Evolutionary conservation across 2,329 filamentous ascomycete species (phyloP).

Genomic region (Pseudogymnoascus sp.): DNA sequence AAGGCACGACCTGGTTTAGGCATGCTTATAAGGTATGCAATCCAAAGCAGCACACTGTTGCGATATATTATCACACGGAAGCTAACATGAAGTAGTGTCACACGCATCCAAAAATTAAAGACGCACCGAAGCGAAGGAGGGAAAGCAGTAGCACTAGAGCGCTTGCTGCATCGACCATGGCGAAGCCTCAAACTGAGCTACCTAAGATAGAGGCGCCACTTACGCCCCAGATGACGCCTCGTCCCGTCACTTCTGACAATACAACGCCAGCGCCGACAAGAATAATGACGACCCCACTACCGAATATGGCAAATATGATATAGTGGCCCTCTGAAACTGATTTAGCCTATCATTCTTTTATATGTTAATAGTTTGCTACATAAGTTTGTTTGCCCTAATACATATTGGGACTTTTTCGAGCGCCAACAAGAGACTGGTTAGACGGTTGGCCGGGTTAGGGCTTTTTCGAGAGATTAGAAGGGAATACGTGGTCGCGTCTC

Average conservation of each 20-base stretch:
- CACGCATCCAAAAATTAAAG: constrained; percentile 62
- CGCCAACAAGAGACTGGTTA: neutral
- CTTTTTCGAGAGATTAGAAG: neutral
- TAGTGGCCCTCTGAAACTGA: neutral
- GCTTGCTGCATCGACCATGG: constrained; percentile 31
- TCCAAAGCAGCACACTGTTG: neutral
- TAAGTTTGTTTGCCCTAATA: neutral
- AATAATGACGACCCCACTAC: neutral
- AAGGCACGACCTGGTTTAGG: constrained; percentile 85
- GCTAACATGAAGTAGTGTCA: constrained; percentile 46
- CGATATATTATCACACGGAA: neutral
- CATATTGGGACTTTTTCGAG: neutral
- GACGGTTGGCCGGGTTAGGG: neutral
- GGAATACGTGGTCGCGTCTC: neutral
- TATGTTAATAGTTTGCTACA: constrained; percentile 5
- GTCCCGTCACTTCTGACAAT: constrained; percentile 28
- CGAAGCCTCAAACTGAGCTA: constrained; percentile 30
- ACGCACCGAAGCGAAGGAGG: constrained; percentile 57
- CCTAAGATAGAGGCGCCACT: constrained; percentile 35
- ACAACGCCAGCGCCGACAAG: constrained; percentile 26
- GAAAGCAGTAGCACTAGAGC: constrained; percentile 45
- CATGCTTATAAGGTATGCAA: constrained; percentile 72
- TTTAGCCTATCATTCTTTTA: neutral
- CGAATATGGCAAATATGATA: neutral
- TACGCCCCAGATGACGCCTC: constrained; percentile 39